Conservation (phyloP, 306 rosid genomes). For the Myrica gale region DNA sequence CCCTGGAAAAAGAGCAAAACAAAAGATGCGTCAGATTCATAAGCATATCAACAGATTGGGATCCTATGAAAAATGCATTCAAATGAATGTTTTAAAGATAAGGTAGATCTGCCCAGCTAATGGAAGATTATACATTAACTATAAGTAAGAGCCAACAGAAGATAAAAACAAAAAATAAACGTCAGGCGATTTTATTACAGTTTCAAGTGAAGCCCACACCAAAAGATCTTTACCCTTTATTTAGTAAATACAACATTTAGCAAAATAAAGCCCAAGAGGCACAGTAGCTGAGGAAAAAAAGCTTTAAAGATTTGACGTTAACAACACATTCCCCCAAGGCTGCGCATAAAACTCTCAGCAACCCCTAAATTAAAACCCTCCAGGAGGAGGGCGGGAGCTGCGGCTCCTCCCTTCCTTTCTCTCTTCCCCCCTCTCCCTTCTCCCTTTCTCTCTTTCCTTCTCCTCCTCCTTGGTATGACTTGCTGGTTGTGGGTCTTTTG, state of each 20-base stretch:
- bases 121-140: neutral
- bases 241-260: neutral
- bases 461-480: no score
- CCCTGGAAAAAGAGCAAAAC: neutral
- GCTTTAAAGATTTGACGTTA: no score
- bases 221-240: neutral
- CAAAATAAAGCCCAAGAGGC: neutral
- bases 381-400: no score
- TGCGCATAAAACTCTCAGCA: no score
- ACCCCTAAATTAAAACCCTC: no score
- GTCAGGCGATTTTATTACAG: neutral
- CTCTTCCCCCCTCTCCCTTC: no score
- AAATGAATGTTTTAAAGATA: neutral
- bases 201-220: neutral
- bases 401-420: no score
- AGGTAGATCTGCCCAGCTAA: neutral
- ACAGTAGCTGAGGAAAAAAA: no score
- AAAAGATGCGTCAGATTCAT: neutral
- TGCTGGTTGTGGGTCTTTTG: no score
- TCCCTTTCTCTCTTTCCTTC: no score
- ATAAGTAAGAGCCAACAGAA: neutral
- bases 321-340: no score
- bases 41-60: neutral
- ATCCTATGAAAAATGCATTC: neutral
- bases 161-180: neutral